Conservation (phyloP, 169 alveolate genomes). For the Babesia divergens region DNA sequence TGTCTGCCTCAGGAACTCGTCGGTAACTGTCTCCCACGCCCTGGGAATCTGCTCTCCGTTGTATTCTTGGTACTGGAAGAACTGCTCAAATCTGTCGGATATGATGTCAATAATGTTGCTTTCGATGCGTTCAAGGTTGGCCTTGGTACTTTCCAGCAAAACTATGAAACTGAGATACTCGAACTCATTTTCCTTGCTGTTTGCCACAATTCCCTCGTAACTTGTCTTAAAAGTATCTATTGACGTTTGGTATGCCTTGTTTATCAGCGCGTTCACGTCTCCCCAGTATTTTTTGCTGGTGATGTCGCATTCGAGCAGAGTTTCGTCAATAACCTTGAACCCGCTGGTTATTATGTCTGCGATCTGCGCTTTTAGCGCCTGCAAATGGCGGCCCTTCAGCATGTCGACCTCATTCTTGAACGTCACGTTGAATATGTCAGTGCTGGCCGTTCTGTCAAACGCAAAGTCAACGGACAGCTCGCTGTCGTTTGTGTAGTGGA, state of each 20-base stretch:
- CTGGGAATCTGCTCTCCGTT: constrained; percentile 59
- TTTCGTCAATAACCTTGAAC: constrained; percentile 21
- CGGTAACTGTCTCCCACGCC: constrained; percentile 51
- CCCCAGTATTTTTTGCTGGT: constrained; percentile 56
- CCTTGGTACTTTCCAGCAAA: constrained; percentile 19
- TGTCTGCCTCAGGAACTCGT: constrained; percentile 45
- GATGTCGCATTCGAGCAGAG: constrained; percentile 23
- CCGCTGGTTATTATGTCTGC: constrained; percentile 5
- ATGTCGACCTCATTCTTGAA: constrained; percentile 42
- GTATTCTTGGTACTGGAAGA: constrained; percentile 59
- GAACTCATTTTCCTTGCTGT: constrained; percentile 22
- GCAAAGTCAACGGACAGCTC: constrained; percentile 12
- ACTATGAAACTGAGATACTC: constrained; percentile 38
- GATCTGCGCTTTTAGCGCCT: constrained; percentile 30
- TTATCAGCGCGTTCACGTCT: constrained; percentile 25
- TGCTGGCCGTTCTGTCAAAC: constrained; percentile 29
- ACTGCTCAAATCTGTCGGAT: constrained; percentile 52
- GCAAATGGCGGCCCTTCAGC: constrained; percentile 43
- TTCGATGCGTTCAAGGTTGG: constrained; percentile 38
- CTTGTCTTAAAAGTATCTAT: constrained; percentile 5
- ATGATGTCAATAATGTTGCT: constrained; percentile 13
- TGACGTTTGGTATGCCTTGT: constrained; percentile 16
- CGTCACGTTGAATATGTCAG: constrained; percentile 38
- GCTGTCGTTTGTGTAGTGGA: background rate
- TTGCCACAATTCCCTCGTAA: constrained; percentile 33